These are phyloP conservation scores for Trametes cinnabarina DNA, from an alignment of 768 basidiomycete genomes.

Conservation along the genomic window DNA sequence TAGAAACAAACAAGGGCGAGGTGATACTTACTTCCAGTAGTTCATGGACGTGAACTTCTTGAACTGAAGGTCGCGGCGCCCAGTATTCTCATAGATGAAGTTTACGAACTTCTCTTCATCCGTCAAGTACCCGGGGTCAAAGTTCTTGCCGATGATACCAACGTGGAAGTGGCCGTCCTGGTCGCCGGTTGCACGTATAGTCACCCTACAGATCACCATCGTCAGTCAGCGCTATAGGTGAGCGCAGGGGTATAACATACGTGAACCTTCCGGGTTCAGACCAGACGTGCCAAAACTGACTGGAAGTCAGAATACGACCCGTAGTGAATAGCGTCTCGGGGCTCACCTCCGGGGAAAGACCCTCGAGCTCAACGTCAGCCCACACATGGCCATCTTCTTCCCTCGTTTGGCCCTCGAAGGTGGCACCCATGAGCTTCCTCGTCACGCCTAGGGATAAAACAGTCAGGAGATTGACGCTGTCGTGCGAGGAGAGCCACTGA, in stretches of 20 bases:
- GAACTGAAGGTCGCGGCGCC: slow-evolving; percentile 31
- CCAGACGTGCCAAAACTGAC: slow-evolving; percentile 19
- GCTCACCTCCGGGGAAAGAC: slow-evolving; percentile 8
- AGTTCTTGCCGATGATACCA: neutral
- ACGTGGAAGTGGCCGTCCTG: neutral
- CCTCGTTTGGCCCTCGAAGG: slow-evolving; percentile 41
- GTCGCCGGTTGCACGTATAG: slow-evolving; percentile 14
- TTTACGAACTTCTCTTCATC: slow-evolving; percentile 30
- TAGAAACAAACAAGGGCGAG: neutral
- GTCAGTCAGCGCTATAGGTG: neutral
- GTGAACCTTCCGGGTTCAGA: slow-evolving; percentile 12
- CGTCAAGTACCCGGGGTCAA: slow-evolving; percentile 20
- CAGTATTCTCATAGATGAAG: slow-evolving; percentile 28
- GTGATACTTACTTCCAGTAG: slow-evolving; percentile 30
- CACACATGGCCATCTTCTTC: slow-evolving; percentile 27
- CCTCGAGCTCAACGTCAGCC: slow-evolving; percentile 40
- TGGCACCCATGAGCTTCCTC: slow-evolving; percentile 40
- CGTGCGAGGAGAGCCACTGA: neutral
- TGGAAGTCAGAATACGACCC: neutral
- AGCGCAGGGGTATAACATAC: neutral
- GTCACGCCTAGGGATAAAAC: slow-evolving; percentile 28
- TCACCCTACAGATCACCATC: slow-evolving; percentile 2
- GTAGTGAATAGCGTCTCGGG: too few species aligned
- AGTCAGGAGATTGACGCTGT: neutral
- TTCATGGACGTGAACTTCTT: slow-evolving; percentile 23